Base-by-base conservation (phyloP, 257 asterid species). In the Nicotiana noctiflora region DNA sequence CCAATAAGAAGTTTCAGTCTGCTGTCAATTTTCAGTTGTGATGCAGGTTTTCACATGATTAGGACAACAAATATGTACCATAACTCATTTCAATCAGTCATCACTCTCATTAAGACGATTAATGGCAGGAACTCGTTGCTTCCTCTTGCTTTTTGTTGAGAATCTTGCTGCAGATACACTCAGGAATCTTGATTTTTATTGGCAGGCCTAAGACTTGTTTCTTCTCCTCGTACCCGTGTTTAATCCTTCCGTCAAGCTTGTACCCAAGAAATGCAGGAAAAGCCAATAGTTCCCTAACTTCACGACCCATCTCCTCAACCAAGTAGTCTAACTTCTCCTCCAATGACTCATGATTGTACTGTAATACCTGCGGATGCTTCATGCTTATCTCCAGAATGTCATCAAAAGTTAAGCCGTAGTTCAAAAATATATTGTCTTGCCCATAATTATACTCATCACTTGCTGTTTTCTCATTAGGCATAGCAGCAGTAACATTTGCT, bases 251-350 rank as follows among this genome's bases (percentile, higher is more conserved):
- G 60, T 94, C 96, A 52, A 94, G 94, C 87, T 91, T 91, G 83
- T 94, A 94, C 52, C 98, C 98, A 19, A 94, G 98, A 86, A 91
- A 94, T 21, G 97, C 97, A 63, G 98, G 98, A 80, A 94, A 94
- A 29, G 93, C 86, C 92, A 93, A 57, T 31, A 94, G 74, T 85
- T 94, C 98, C 19, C 92, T 86, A 14, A 94, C 97, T 83, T 91
- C 96, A 53, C 98, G 96, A 9, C 98, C 97, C 98, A 93, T 93
- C 67, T 90, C 98, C 84, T 87, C 94, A 31, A 89, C 84, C 90
- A 94, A 89, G 87, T 94, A 94, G 82, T 89, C 85, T 89, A 94
- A 29, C 85, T 94, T 94, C 95, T 90, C 91, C 74, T 92, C 96
- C 81, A 94, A 87, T 2, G 98, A 93, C 85, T 86, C 90, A 9